Evolutionary conservation across 176 grass and related monocot genomes (phyloP), one percentile per base, ranked within the genome.

Genomic region (Canna indica): DNA sequence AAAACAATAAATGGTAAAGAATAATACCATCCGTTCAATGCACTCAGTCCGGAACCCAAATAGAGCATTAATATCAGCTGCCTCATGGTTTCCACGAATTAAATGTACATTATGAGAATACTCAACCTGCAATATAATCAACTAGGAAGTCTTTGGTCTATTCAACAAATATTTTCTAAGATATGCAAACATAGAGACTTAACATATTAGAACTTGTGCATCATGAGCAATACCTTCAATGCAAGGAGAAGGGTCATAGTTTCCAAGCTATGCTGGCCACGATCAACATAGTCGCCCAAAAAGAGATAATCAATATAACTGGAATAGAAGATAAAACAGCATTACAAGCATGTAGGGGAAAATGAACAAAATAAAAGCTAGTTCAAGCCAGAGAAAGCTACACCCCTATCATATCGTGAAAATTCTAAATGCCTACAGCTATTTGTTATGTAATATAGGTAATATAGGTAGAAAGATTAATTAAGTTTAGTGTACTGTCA

Each of bases 301-400:
- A 97, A 97, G 50, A 97, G 89, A 77, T 97, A 97, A 83, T 97
- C 94, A 42, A 97, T 97, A 75, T 97, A 97, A 70, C 94, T 97
- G 74, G 50, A 64, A 67, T 0, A 68, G 45, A 44, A 45, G 17
- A 45, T 2, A 68, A 45, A 28, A 42, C 1, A 45, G 22, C 26
- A 24, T 68, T 26, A 68, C 38, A 29, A 27, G 38, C 65, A 46
- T 9, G 20, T 12, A 68, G 1, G 7, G 20, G 65, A 12, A 16
- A 26, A 42, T 41, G 38, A 42, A 26, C 22, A 68, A 25, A 27
- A 36, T 36, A 17, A 33, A 15, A 33, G 5, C 5, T 33, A 32
- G 5, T 33, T 32, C 4, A 63, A 12, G 5, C 4, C 11, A 63
- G 35, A 35, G 35, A 39, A 66, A 36, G 35, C 3, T 36, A 31